phyloP scores from a whole-genome alignment of 2,329 filamentous ascomycete species.

The Leptoxyphium fumago region DNA sequence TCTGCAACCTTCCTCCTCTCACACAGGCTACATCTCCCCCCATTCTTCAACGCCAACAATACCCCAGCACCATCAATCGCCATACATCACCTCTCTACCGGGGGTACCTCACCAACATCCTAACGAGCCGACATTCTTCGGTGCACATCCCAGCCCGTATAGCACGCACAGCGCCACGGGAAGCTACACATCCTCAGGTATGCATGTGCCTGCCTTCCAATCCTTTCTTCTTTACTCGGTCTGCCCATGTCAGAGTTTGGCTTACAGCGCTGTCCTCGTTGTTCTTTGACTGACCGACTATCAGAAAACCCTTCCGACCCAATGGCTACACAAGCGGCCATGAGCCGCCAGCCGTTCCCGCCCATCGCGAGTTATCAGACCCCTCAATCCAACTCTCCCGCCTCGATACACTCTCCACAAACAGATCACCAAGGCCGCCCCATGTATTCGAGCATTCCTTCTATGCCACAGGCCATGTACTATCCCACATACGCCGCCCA shows the following conservation, averaged over 20 bases:
- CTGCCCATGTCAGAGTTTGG: too few relatives aligned
- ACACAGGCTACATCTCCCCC: slow-evolving; percentile 50
- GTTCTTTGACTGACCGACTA: slow-evolving; percentile 34
- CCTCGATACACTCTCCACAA: slow-evolving; percentile 79
- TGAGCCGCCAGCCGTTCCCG: slow-evolving; percentile 58
- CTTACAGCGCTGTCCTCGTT: neutral
- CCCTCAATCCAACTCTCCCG: slow-evolving; percentile 86
- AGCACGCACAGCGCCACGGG: slow-evolving; percentile 67
- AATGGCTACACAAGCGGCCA: slow-evolving; percentile 49
- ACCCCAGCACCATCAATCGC: slow-evolving; percentile 36
- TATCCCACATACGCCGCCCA: slow-evolving; percentile 36
- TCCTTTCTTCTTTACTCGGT: neutral
- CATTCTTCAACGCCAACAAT: slow-evolving; percentile 47
- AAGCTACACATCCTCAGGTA: slow-evolving; percentile 78
- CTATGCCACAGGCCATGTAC: slow-evolving; percentile 78
- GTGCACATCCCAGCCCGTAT: slow-evolving; percentile 68
- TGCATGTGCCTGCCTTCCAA: slow-evolving; percentile 8
- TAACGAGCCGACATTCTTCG: slow-evolving; percentile 59
- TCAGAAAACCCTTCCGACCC: slow-evolving; percentile 55
- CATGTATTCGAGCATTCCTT: slow-evolving; percentile 66
- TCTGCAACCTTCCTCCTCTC: slow-evolving; percentile 39
- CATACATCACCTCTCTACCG: slow-evolving; percentile 55
- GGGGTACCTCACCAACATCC: slow-evolving; percentile 45
- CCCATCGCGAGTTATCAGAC: slow-evolving; percentile 72
- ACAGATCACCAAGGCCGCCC: slow-evolving; percentile 76